Base-by-base conservation (phyloP, 2,329 filamentous ascomycete species). In the Colletotrichum somersetense region DNA sequence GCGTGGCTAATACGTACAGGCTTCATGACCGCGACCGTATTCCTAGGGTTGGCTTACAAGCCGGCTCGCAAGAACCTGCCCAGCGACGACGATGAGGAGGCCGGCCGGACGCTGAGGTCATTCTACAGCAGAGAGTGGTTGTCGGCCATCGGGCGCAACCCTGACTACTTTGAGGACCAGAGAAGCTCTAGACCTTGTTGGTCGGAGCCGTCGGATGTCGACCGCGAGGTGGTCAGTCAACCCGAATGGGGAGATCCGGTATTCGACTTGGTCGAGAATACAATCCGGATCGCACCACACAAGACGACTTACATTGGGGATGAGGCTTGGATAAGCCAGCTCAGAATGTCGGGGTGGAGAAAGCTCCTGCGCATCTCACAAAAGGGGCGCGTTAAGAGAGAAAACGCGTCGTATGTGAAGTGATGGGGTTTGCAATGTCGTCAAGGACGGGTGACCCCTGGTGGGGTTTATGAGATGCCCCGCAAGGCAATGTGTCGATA, bases 1-100 rank as follows among this genome's bases (percentile, higher is more conserved):
- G 33, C 0, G 7, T 33, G 10, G 40, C 46, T 62, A 42, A 67
- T 14, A 38, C 10, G n/a, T 12, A 18, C 35, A 73, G 71, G 67
- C 11, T 71, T 61, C 62, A 73, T 71, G 67, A 66, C 67, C 7
- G 62, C 62, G 12, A 38, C 42, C 3, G 26, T 66, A 1, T 50
- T 73, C 16, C 42, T 73, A 16, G 61, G 62, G n/a, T 40, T 73
- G 11, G 66, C 38, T 26, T 56, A 62, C 14, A 72, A 64, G 46
- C 44, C 68, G 16, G 46, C 46, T 10, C 4, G 46, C 16, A 26
- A 66, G 44, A 58, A 30, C 26, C 7, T 7, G 26, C 23, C n/a
- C 3, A 26, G 14, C 38, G n/a, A 12, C 1, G 23, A 10, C 18
- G 52, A 12, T 2, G 14, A 16, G 23, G 18, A 12, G 38, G 16